A percentile compares a stretch with the other conserved stretches of the same genome.
phyloP scores from a whole-genome alignment of 371 early-diverging fungal genomes.

The Encephalitozoon cuniculi region DNA sequence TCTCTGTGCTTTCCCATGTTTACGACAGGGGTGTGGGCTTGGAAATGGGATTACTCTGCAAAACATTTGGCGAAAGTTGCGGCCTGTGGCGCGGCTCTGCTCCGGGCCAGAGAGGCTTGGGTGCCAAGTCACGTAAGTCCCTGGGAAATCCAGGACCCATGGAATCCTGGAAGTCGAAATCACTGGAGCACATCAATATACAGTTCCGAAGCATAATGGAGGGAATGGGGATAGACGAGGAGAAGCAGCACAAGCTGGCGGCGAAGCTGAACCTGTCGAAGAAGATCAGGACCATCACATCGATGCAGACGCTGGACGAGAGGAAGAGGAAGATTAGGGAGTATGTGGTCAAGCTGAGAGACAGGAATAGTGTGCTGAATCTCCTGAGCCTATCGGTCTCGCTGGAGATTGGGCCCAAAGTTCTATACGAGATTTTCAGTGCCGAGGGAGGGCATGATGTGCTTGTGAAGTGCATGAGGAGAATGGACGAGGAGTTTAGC shows the following conservation, averaged over 20 bases:
- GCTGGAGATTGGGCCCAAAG: background rate
- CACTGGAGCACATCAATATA: slow-evolving; percentile 26
- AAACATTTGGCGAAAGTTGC: background rate
- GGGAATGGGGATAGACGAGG: slow-evolving; percentile 19
- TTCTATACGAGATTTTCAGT: slow-evolving; percentile 9
- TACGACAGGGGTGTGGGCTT: background rate
- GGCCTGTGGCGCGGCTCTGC: too few relatives aligned
- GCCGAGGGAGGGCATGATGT: background rate
- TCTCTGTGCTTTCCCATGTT: background rate
- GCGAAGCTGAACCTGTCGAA: slow-evolving; percentile 21
- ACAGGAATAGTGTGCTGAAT: slow-evolving; percentile 20
- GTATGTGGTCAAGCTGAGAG: background rate
- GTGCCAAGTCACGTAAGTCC: too few relatives aligned
- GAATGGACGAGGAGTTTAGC: slow-evolving; percentile 2
- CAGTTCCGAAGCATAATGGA: slow-evolving; percentile 24
- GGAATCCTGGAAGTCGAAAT: slow-evolving; percentile 21
- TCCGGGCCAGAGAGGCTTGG: too few relatives aligned
- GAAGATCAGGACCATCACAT: slow-evolving; percentile 34
- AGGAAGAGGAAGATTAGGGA: slow-evolving; percentile 30
- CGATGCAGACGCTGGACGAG: slow-evolving; percentile 21
- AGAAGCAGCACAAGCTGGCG: slow-evolving; percentile 15
- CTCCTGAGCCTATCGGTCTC: slow-evolving; percentile 10
- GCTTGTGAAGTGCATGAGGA: slow-evolving; percentile 11
- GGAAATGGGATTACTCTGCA: background rate
- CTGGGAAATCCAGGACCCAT: background rate